Evolutionary conservation across 345 rosid species (phyloP), one percentile per base, ranked within the genome.

Genomic region (Clarkia xantiana): DNA sequence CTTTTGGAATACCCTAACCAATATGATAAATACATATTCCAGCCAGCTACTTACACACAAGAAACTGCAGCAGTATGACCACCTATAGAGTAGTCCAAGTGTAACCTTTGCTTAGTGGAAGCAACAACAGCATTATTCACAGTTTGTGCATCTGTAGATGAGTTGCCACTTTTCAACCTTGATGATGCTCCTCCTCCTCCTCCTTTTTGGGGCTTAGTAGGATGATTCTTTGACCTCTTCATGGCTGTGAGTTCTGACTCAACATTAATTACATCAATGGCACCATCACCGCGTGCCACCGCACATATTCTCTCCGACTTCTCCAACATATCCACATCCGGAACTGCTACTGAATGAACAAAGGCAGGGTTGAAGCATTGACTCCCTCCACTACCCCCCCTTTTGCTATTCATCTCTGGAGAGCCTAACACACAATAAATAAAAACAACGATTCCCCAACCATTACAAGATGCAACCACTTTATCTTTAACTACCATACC

Each of bases 301-400:
- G 56, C 83, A 46, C 94, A 86, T 55, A 83, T 68, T 57, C 75
- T 76, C 42, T 55, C 84, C 38, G 81, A 52, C 44, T 71, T 83
- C 50, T 79, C 80, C 55, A 81, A 49, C 73, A 81, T 86, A 62
- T 90, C 94, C 11, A 55, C 67, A 52, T 81, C 96, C 4, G 96
- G 96, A 29, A 83, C 75, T 42, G 80, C 76, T 69, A 81, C 55
- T 1, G 96, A 73, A 62, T 83, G 98, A 53, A 91, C 82, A 67
- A 83, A 91, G 22, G 96, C 85, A 56, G 96, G 98, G 64, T 91
- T 91, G 62, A 79, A 63, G 54, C 84, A 86, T 58, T 86, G 91
- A 22, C 76, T 72, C 34, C 65, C 53, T 55, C 38, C 73, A 47
- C 34, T 62, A 20, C 59, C 36, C 36, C 59, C 36, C 36, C 36